Conservation (phyloP, 73 alveolate species). For the Tetrahymena borealis region DNA sequence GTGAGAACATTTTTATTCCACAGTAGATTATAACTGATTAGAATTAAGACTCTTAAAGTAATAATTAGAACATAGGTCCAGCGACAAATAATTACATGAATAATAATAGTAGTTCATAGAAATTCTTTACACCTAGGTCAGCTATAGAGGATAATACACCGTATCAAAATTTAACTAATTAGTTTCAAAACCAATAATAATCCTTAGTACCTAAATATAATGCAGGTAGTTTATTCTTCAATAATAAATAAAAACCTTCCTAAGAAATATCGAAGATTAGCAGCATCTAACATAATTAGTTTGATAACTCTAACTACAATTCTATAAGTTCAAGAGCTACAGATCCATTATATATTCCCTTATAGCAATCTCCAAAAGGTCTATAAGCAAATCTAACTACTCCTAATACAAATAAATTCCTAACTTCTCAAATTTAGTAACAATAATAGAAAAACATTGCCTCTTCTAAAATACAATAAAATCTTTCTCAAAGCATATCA, state of each 20-base stretch:
- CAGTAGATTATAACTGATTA: neutral
- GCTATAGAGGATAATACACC: neutral
- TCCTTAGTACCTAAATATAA: neutral
- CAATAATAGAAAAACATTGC: neutral
- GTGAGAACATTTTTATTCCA: neutral
- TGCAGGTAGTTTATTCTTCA: neutral
- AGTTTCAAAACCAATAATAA: neutral
- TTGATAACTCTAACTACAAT: neutral
- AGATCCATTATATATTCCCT: neutral
- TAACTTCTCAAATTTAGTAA: neutral
- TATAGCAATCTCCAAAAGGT: neutral
- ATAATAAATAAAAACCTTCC: neutral
- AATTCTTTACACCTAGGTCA: neutral
- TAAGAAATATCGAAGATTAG: neutral
- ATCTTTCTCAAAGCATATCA: neutral
- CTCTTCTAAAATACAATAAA: neutral
- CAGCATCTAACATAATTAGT: neutral
- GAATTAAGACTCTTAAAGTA: neutral
- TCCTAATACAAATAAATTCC: neutral
- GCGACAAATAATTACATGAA: neutral
- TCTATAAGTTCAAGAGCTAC: neutral
- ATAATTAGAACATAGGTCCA: neutral
- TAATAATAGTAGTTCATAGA: neutral
- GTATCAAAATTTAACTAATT: neutral
- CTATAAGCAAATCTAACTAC: neutral